Percentiles rank a stretch among this genome's conserved stretches.
Evolutionary conservation across 768 basidiomycete species (phyloP).

Genomic region (Lactifluus rugatus): DNA sequence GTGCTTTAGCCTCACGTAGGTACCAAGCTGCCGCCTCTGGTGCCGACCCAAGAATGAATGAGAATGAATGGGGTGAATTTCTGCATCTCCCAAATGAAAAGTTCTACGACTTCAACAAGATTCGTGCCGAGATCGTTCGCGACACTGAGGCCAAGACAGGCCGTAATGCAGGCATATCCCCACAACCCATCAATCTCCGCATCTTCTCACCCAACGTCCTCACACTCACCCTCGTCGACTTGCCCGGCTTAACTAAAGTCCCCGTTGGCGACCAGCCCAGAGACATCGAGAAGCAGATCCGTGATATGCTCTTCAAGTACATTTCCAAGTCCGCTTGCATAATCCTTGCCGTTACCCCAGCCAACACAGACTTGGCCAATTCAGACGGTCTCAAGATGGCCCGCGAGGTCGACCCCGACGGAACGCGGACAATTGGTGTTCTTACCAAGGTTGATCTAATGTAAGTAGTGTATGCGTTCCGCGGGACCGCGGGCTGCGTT

Average conservation of each 20-base stretch:
- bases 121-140: conserved; percentile 88
- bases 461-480: conserved; percentile 36
- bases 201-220: conserved; percentile 96
- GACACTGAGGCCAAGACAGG: conserved; percentile 99
- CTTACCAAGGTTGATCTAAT: conserved; percentile 97
- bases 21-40: conserved; percentile 30
- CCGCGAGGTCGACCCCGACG: conserved; percentile 94
- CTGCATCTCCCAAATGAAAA: conserved; percentile 93
- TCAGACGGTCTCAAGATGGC: conserved; percentile 96
- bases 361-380: conserved; percentile 96
- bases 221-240: conserved; percentile 93
- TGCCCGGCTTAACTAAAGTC: conserved; percentile 92
- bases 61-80: conserved; percentile 99
- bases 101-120: conserved; percentile 96
- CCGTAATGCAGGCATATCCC: conserved; percentile 96
- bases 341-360: conserved; percentile 91
- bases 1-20: background rate
- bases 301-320: conserved; percentile 92
- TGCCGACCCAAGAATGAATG: conserved; percentile 69
- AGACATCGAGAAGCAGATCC: conserved; percentile 96
- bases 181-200: conserved; percentile 93
- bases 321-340: conserved; percentile 95
- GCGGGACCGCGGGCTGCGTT: conserved; percentile 10
- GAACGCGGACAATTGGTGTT: conserved; percentile 94
- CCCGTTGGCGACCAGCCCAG: conserved; percentile 94